phyloP scores from a whole-genome alignment of 1,284 basidiomycete species.

The Boletus sp. region DNA sequence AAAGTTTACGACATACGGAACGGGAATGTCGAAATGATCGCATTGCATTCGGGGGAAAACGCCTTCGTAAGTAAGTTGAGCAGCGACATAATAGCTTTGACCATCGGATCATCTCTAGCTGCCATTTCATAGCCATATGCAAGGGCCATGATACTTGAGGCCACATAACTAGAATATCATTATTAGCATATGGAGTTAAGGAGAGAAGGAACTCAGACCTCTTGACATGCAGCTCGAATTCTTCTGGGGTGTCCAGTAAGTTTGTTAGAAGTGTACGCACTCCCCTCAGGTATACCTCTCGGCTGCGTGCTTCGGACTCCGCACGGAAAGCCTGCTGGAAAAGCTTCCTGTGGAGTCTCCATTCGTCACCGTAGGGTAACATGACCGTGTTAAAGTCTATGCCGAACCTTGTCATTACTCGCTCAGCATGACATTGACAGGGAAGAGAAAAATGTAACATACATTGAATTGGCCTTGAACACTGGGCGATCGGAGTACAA shows the following conservation, averaged over 20 bases:
- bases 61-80: conserved; percentile 20
- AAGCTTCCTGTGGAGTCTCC: conserved; percentile 26
- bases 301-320: conserved; percentile 16
- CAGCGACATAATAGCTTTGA: conserved; percentile 16
- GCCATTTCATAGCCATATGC: conserved; percentile 23
- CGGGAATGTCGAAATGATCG: conserved; percentile 22
- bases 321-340: conserved; percentile 24
- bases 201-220: conserved; percentile 4
- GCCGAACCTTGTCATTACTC: conserved; percentile 15
- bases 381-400: conserved; percentile 26
- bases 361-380: conserved; percentile 25
- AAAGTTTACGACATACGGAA: conserved; percentile 18
- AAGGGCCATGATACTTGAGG: conserved; percentile 26
- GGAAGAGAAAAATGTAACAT: background rate
- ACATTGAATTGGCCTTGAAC: conserved; percentile 19
- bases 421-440: background rate
- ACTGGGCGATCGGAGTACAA: conserved; percentile 28
- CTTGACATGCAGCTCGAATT: conserved; percentile 26
- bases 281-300: conserved; percentile 19
- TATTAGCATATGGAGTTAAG: background rate
- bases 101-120: conserved; percentile 23
- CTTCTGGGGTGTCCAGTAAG: conserved; percentile 23
- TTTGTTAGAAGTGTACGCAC: conserved; percentile 18
- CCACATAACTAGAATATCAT: conserved; percentile 18
- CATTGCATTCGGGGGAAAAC: conserved; percentile 21